These are phyloP conservation scores for Citrus sp. DNA, from an alignment of 345 rosid species.

Conservation along the genomic window DNA sequence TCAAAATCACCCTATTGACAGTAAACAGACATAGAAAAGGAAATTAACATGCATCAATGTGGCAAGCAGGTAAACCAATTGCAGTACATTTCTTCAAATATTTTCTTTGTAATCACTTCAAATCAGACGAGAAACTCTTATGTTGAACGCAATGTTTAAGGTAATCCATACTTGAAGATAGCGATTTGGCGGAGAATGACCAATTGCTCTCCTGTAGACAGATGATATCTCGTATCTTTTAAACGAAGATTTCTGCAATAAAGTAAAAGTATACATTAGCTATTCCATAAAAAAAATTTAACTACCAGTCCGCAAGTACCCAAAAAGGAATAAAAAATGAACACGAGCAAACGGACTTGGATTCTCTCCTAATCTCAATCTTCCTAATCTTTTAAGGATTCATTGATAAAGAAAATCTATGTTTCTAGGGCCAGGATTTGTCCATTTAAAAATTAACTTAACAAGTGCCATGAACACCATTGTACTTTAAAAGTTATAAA, in stretches of 20 bases:
- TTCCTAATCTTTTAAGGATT: neutral
- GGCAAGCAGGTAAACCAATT: conserved; percentile 6
- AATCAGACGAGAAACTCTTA: neutral
- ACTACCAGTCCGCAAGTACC: neutral
- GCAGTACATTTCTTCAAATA: neutral
- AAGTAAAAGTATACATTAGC: conserved; percentile 11
- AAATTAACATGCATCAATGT: conserved; percentile 3
- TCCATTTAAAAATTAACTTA: neutral
- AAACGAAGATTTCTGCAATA: conserved; percentile 75
- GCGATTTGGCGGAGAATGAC: conserved; percentile 91
- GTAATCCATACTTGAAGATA: conserved; percentile 67
- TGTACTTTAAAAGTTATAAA: no score
- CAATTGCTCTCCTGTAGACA: conserved; percentile 87
- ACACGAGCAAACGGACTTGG: neutral
- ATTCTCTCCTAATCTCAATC: neutral
- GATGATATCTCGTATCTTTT: conserved; percentile 78
- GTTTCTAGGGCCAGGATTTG: neutral
- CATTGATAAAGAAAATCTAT: neutral
- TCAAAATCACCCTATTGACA: conserved; percentile 86
- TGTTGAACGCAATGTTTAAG: neutral
- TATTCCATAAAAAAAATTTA: neutral
- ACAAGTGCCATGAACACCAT: neutral
- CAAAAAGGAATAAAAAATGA: neutral
- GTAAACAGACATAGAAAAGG: conserved; percentile 16
- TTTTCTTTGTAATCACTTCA: neutral